phyloP scores from a whole-genome alignment of 1,284 basidiomycete species.

The Apiotrichum gamsii region DNA sequence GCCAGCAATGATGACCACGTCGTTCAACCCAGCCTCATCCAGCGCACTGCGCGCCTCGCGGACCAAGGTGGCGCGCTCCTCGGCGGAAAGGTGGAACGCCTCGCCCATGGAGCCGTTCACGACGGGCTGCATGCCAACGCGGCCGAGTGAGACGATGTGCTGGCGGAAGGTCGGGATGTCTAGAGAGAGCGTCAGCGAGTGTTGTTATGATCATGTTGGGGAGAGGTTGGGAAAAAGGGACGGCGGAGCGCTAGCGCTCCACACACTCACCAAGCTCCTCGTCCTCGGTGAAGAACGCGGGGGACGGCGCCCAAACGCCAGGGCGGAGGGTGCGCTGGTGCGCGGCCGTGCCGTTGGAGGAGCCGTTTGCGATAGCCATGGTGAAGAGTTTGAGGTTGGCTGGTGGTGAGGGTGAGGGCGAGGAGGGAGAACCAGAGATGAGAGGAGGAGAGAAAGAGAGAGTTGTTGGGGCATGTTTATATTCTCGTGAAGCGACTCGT shows the following conservation, averaged over 20 bases:
- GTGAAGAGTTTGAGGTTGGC: neutral
- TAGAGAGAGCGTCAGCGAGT: conserved; percentile 45
- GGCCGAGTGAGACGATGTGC: conserved; percentile 66
- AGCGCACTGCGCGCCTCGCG: conserved; percentile 64
- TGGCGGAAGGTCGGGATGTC: conserved; percentile 65
- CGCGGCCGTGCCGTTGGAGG: conserved; percentile 9
- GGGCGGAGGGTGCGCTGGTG: conserved; percentile 57
- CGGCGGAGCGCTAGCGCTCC: too few relatives aligned
- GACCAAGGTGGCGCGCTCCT: conserved; percentile 66
- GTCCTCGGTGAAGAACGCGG: conserved; percentile 70
- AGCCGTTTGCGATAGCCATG: conserved; percentile 18
- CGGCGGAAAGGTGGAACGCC: conserved; percentile 68
- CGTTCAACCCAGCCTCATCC: conserved; percentile 57
- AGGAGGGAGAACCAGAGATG: neutral
- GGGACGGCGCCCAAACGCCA: conserved; percentile 78
- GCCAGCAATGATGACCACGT: conserved; percentile 70
- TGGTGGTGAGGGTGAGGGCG: neutral
- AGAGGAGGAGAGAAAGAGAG: neutral
- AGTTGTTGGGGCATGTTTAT: neutral
- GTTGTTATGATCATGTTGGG: too few relatives aligned
- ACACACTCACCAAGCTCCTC: conserved; percentile 79
- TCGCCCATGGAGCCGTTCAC: conserved; percentile 59
- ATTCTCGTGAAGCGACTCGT: too few relatives aligned
- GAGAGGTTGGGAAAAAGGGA: too few relatives aligned
- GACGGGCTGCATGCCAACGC: conserved; percentile 67